A percentile compares a stretch with the other conserved stretches of the same genome.
These are phyloP conservation scores for Cyclanthera cordifolia DNA, from an alignment of 306 rosid species.

Conservation along the genomic window DNA sequence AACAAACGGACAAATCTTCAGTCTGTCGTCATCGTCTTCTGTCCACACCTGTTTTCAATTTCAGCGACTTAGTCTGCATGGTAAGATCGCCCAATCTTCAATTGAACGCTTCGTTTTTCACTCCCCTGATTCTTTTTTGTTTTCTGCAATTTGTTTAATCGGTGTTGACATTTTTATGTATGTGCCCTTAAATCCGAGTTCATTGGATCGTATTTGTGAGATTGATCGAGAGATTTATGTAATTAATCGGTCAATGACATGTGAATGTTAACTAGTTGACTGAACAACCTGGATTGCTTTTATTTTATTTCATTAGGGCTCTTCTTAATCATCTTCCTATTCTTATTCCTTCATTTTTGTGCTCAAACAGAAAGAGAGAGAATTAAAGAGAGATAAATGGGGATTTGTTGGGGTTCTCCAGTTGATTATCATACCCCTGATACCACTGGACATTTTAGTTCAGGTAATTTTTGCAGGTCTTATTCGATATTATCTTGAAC, in stretches of 20 bases:
- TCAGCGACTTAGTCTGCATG: not conserved
- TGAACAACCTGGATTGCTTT: not conserved
- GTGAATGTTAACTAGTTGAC: not conserved
- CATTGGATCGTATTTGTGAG: not conserved
- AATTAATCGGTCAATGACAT: not conserved
- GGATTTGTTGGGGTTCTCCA: constrained; percentile 66
- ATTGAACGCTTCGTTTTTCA: not conserved
- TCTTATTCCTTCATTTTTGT: not conserved
- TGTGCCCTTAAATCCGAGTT: not conserved
- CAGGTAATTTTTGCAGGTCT: constrained; percentile 22
- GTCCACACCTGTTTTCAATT: not conserved
- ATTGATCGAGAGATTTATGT: not conserved
- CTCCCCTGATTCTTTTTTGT: not conserved
- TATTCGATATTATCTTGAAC: not conserved
- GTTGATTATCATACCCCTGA: constrained; percentile 24
- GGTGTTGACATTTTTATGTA: not conserved
- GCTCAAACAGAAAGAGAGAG: constrained; percentile 2
- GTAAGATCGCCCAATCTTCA: not conserved
- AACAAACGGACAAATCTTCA: not conserved
- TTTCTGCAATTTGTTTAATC: not conserved
- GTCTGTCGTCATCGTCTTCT: not conserved
- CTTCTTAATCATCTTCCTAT: not conserved
- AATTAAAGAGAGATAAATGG: constrained; percentile 35
- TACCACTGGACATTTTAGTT: constrained; percentile 37
- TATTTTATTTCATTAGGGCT: not conserved